A percentile compares a stretch with the other conserved stretches of the same genome.
Evolutionary conservation across 1,284 basidiomycete genomes (phyloP).

Genomic region (Ustilago xerochloae): DNA sequence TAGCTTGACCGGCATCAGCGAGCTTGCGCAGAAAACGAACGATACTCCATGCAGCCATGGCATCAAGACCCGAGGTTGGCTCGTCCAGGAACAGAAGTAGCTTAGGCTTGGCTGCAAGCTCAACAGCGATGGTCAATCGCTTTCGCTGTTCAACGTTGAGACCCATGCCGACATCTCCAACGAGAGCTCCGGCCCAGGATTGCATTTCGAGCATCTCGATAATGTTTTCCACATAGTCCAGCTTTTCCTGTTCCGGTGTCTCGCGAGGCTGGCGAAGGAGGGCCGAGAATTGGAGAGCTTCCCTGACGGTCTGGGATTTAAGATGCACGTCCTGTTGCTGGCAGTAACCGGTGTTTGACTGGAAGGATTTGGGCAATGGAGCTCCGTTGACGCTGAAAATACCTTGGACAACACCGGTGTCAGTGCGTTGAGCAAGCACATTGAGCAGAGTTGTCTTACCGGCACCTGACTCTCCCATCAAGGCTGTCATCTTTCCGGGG

Average conservation of each 20-base stretch:
- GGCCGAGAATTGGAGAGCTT: conserved; percentile 60
- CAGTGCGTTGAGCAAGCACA: conserved; percentile 54
- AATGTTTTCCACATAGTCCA: conserved; percentile 57
- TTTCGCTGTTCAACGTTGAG: conserved; percentile 62
- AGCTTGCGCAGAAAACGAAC: conserved; percentile 67
- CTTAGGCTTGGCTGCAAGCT: conserved; percentile 60
- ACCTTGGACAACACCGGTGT: conserved; percentile 53
- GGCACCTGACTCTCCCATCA: conserved; percentile 64
- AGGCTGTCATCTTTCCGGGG: conserved; percentile 58
- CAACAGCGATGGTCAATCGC: conserved; percentile 60
- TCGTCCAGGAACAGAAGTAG: conserved; percentile 65
- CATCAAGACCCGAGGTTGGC: conserved; percentile 62
- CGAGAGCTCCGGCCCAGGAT: conserved; percentile 54
- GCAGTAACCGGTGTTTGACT: conserved; percentile 54
- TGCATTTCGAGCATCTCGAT: conserved; percentile 60
- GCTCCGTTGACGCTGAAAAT: conserved; percentile 48
- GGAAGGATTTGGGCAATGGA: conserved; percentile 52
- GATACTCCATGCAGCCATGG: conserved; percentile 55
- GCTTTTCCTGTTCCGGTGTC: conserved; percentile 48
- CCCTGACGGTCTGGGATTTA: conserved; percentile 50
- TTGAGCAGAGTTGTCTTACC: conserved; percentile 63
- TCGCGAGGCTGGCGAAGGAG: conserved; percentile 55
- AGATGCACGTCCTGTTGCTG: conserved; percentile 62
- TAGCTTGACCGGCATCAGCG: conserved; percentile 63
- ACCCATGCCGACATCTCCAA: conserved; percentile 52